phyloP scores from a whole-genome alignment of 2,329 filamentous ascomycete species.

The Cladosporium sp. region DNA sequence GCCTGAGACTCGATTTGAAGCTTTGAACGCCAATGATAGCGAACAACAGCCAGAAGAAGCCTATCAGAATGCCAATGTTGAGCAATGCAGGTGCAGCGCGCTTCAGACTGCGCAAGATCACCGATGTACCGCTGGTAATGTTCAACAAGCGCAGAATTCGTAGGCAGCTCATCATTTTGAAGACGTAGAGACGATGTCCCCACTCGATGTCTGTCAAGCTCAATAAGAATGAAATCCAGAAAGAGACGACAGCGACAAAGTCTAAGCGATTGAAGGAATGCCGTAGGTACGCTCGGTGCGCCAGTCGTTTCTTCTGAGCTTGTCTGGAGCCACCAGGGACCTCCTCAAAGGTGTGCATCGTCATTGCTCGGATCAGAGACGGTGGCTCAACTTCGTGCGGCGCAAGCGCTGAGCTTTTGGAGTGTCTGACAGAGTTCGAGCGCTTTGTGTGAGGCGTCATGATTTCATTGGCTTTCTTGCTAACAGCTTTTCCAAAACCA shows the following conservation, averaged over 20 bases:
- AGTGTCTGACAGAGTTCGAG: slow-evolving; percentile 50
- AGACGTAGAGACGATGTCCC: slow-evolving; percentile 75
- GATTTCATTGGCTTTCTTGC: slow-evolving; percentile 72
- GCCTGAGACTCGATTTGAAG: slow-evolving; percentile 62
- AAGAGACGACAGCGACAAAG: slow-evolving; percentile 90
- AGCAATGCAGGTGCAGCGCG: slow-evolving; percentile 89
- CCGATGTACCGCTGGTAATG: slow-evolving; percentile 89
- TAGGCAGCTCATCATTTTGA: slow-evolving; percentile 94
- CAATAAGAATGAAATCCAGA: slow-evolving; percentile 85
- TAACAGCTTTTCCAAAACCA: slow-evolving; percentile 71
- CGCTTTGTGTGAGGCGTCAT: slow-evolving; percentile 79
- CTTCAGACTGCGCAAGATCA: slow-evolving; percentile 92
- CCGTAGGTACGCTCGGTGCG: slow-evolving; percentile 85
- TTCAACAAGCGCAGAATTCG: slow-evolving; percentile 88
- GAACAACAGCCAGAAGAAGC: slow-evolving; percentile 97
- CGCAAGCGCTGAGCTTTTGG: slow-evolving; percentile 41
- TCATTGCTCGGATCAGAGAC: slow-evolving; percentile 38
- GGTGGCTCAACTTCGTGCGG: slow-evolving; percentile 30
- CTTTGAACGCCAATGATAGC: slow-evolving; percentile 96
- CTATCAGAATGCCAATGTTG: slow-evolving; percentile 89
- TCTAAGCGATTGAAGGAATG: slow-evolving; percentile 96
- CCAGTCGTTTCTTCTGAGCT: slow-evolving; percentile 80
- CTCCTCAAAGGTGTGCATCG: slow-evolving; percentile 42
- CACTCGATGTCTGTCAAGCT: slow-evolving; percentile 69
- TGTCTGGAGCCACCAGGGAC: slow-evolving; percentile 65